phyloP scores from a whole-genome alignment of 352 stramenopile species.

The Phytophthora hibernalis region DNA sequence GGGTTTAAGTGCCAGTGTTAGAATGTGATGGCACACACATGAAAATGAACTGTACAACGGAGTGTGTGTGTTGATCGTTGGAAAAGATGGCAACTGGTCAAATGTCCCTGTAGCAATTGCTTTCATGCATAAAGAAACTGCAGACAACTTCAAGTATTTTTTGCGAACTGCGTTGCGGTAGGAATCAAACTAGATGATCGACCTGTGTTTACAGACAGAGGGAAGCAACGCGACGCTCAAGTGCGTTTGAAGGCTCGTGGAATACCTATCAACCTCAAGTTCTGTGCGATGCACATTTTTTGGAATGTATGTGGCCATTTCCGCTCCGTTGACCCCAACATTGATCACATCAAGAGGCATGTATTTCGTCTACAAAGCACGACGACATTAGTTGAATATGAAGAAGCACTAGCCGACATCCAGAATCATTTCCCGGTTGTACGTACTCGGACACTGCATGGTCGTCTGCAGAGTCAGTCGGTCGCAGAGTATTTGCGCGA shows the following conservation, averaged over 20 bases:
- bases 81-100: conserved; percentile 1
- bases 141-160: conserved; percentile 8
- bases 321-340: conserved; percentile 5
- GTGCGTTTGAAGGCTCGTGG: background rate
- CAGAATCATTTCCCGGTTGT: background rate
- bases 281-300: conserved; percentile 19
- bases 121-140: conserved; percentile 11
- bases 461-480: background rate
- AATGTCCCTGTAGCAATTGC: conserved; percentile 12
- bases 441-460: background rate
- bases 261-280: conserved; percentile 5
- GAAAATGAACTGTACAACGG: conserved; percentile 11
- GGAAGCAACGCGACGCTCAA: conserved; percentile 6
- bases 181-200: conserved; percentile 1
- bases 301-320: conserved; percentile 22
- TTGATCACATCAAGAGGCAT: background rate
- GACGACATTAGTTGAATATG: conserved; percentile 7
- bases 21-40: conserved; percentile 14
- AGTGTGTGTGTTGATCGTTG: background rate
- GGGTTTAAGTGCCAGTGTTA: conserved; percentile 1
- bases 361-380: conserved; percentile 7
- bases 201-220: background rate
- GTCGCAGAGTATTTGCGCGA: conserved; percentile 1
- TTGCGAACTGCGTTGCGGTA: background rate
- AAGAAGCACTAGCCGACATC: background rate